A percentile compares a stretch with the other conserved stretches of the same genome.
These are phyloP conservation scores for Cyclostephanos tholiformis DNA, from an alignment of 108 stramenopile species.

Conservation along the genomic window DNA sequence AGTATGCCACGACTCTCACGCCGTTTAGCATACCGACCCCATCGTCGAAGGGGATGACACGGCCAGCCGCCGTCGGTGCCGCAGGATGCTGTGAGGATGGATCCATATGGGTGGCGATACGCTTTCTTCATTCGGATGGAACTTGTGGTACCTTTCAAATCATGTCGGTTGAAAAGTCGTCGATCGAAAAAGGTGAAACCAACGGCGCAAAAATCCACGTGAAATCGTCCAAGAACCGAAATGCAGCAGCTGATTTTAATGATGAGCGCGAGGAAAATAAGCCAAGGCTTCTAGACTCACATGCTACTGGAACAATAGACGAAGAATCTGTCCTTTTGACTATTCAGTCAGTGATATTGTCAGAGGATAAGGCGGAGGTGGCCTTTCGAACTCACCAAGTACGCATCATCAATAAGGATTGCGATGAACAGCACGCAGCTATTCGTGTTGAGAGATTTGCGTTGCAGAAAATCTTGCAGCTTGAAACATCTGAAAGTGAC, in stretches of 20 bases:
- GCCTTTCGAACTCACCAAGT: conserved; percentile 24
- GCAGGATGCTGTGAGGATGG: conserved; percentile 50
- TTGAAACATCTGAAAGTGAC: conserved; percentile 17
- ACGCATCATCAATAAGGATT: conserved; percentile 20
- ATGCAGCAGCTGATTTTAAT: conserved; percentile 7
- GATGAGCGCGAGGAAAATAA: conserved; percentile 9
- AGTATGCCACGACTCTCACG: conserved; percentile 27
- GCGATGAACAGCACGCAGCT: neutral
- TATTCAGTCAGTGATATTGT: conserved; percentile 33
- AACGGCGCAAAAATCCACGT: neutral
- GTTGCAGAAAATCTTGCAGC: conserved; percentile 24
- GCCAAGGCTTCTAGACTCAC: conserved; percentile 35
- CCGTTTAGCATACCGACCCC: conserved; percentile 28
- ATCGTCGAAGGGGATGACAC: conserved; percentile 16
- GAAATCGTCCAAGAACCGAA: conserved; percentile 10
- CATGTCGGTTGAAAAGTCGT: conserved; percentile 34
- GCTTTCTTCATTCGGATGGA: conserved; percentile 5
- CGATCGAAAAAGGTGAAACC: conserved; percentile 11
- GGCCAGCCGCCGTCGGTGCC: conserved; percentile 29
- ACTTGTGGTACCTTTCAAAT: conserved; percentile 20
- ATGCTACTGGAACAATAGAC: conserved; percentile 17
- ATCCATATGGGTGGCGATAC: conserved; percentile 44
- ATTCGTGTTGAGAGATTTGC: conserved; percentile 13
- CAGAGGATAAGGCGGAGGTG: conserved; percentile 17
- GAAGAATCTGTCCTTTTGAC: conserved; percentile 18